A percentile compares a stretch with the other conserved stretches of the same genome.
Evolutionary conservation across 2,329 filamentous ascomycete species (phyloP).

Genomic region (Calonectria crousiana): DNA sequence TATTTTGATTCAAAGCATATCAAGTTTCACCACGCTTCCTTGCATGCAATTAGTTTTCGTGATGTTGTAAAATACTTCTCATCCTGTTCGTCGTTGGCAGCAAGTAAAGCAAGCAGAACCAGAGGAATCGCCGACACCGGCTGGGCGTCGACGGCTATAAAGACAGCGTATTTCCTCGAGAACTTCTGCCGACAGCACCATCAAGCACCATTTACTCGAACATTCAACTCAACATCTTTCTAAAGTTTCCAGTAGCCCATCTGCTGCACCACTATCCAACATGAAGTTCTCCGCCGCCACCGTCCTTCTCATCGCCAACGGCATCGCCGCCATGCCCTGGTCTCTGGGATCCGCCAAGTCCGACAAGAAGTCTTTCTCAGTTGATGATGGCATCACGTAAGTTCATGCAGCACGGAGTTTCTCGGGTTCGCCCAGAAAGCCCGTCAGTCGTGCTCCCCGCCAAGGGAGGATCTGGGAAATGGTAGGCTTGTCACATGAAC

Average conservation of each 20-base stretch:
- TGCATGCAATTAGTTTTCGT: neutral
- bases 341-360: neutral
- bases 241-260: neutral
- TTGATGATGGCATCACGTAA: constrained; percentile 12
- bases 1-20: neutral
- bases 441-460: neutral
- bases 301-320: neutral
- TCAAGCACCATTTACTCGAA: neutral
- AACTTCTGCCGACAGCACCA: neutral
- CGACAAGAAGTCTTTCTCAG: neutral
- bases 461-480: neutral
- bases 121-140: no score
- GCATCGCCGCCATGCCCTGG: constrained; percentile 8
- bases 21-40: neutral
- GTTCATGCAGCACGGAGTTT: neutral
- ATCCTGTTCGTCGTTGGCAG: no score
- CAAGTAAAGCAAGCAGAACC: neutral
- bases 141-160: neutral
- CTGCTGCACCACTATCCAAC: neutral
- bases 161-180: neutral
- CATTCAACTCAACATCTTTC: neutral
- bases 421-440: neutral
- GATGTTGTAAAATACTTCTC: neutral
- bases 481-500: neutral
- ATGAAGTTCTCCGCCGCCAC: constrained; percentile 4